phyloP scores from a whole-genome alignment of 495 filamentous ascomycete genomes.

The Elasticomyces elasticus region DNA sequence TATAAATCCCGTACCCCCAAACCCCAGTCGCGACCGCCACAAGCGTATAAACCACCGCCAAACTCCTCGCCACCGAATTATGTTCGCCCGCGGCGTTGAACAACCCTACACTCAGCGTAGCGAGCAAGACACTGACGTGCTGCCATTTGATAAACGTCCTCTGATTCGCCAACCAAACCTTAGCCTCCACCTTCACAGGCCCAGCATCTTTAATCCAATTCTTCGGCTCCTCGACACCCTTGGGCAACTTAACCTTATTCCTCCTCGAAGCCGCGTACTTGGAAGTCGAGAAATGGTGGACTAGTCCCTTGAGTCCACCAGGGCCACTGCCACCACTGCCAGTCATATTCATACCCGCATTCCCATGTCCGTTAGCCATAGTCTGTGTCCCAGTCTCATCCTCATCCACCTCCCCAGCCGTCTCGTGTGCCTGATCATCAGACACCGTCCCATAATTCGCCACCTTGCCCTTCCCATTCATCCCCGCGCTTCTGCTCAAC shows the following conservation, averaged over 20 bases:
- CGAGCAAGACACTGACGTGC: constrained; percentile 79
- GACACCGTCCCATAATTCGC: constrained; percentile 8
- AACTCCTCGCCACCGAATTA: constrained; percentile 58
- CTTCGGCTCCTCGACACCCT: constrained; percentile 73
- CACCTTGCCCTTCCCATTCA: neutral
- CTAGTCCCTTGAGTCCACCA: constrained; percentile 39
- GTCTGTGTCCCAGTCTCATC: constrained; percentile 32
- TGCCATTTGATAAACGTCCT: constrained; percentile 97
- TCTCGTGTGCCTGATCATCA: constrained; percentile 23
- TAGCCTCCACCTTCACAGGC: constrained; percentile 82
- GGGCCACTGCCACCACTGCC: too few species aligned
- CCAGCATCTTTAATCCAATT: constrained; percentile 88
- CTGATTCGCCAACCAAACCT: constrained; percentile 98
- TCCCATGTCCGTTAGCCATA: constrained; percentile 19
- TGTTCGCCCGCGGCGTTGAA: constrained; percentile 73
- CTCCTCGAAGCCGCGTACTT: constrained; percentile 54
- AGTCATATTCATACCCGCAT: too few species aligned
- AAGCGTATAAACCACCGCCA: constrained; percentile 71
- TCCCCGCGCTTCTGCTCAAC: neutral
- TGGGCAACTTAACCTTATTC: constrained; percentile 47
- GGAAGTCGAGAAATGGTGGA: constrained; percentile 65
- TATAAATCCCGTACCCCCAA: constrained; percentile 84
- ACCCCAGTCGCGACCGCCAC: constrained; percentile 71
- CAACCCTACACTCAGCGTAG: constrained; percentile 67
- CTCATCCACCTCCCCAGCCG: constrained; percentile 33